phyloP scores from a whole-genome alignment of 345 rosid species.

The Capsella bursapastoris region DNA sequence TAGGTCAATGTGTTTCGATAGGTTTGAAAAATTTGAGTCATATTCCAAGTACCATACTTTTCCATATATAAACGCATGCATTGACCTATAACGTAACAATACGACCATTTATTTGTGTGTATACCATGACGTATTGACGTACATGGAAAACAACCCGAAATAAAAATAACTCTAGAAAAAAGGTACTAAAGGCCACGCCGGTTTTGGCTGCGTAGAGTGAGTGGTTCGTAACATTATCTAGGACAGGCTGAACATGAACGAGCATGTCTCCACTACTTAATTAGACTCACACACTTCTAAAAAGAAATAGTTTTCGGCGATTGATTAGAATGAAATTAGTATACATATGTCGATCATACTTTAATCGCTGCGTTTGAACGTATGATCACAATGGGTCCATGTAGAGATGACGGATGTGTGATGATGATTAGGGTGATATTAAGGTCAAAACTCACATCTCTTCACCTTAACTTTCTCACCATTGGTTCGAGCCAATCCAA shows the following conservation, averaged over 20 bases:
- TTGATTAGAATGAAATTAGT: constrained; percentile 11
- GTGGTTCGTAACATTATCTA: constrained; percentile 16
- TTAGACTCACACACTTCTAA: constrained; percentile 21
- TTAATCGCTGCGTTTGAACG: constrained; percentile 22
- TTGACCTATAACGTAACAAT: neutral
- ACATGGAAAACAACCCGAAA: neutral
- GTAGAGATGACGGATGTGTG: constrained; percentile 42
- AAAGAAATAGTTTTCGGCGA: neutral
- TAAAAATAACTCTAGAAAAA: constrained; percentile 1
- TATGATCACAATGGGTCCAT: constrained; percentile 30
- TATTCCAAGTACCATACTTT: constrained; percentile 2
- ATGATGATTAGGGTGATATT: constrained; percentile 43
- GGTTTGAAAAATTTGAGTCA: neutral
- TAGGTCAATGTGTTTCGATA: neutral
- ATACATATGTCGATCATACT: constrained; percentile 22
- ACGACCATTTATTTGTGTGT: too few species aligned
- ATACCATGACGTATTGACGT: neutral
- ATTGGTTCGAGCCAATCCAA: constrained; percentile 27
- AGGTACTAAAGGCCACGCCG: constrained; percentile 14
- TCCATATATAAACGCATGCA: neutral
- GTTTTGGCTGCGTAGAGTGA: neutral
- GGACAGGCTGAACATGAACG: constrained; percentile 32
- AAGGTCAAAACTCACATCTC: constrained; percentile 28
- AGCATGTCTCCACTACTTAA: constrained; percentile 38
- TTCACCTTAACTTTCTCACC: constrained; percentile 27